Conservation (phyloP, 305 asterid genomes). For the Fraxinus floribunda region DNA sequence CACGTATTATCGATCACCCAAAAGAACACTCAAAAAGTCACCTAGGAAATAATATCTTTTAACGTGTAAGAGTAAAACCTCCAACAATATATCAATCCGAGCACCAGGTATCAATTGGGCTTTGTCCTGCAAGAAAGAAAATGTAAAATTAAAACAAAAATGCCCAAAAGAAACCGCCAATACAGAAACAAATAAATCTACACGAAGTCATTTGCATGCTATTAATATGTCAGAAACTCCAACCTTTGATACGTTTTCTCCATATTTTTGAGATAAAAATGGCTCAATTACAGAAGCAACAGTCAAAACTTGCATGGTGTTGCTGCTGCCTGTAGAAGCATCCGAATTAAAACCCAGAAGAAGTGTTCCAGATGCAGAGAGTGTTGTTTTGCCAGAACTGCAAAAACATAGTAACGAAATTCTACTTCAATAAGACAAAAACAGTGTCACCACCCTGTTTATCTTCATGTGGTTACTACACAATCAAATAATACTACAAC, state of each 20-base stretch:
- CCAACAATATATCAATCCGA: conserved; percentile 66
- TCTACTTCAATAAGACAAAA: conserved; percentile 10
- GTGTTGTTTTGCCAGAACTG: conserved; percentile 87
- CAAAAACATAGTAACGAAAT: conserved; percentile 7
- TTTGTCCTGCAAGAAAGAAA: conserved; percentile 52
- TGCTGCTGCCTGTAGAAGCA: conserved; percentile 29
- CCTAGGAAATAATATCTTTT: conserved; percentile 12
- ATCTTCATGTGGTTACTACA: conserved; percentile 13
- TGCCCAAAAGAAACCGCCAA: conserved; percentile 14
- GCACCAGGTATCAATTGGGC: conserved; percentile 64
- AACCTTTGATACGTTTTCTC: conserved; percentile 51
- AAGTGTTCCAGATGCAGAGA: conserved; percentile 91
- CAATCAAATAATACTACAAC: neutral
- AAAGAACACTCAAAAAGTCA: neutral
- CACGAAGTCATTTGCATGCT: neutral
- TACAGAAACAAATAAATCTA: conserved; percentile 1
- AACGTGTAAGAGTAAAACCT: conserved; percentile 38
- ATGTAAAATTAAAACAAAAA: conserved; percentile 2
- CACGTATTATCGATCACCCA: conserved; percentile 18
- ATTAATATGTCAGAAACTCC: conserved; percentile 16
- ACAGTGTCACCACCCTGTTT: neutral
- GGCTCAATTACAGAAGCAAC: conserved; percentile 91
- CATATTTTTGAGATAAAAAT: conserved; percentile 46
- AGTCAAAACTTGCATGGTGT: conserved; percentile 45
- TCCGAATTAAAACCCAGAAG: conserved; percentile 48